Conservation (phyloP, 495 filamentous ascomycete genomes). For the Chaetomium tenue region DNA sequence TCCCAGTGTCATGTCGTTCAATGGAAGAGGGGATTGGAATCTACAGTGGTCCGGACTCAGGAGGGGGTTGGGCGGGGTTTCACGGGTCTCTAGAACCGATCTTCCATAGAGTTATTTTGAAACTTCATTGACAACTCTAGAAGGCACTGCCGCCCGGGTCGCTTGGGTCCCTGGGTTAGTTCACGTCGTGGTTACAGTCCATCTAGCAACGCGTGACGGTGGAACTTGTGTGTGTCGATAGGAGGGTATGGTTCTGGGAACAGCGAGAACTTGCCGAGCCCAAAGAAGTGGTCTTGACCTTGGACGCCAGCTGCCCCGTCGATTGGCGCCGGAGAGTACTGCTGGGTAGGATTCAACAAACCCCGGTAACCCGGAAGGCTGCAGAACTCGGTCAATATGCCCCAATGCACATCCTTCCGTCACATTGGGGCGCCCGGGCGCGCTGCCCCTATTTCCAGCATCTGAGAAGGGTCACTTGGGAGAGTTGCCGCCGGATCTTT, state of each 20-base stretch:
- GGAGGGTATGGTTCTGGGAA: neutral
- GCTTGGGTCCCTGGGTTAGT: neutral
- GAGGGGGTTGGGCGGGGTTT: too few species aligned
- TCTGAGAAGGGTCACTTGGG: conserved; percentile 7
- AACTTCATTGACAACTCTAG: neutral
- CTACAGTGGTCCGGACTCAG: neutral
- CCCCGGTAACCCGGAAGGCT: neutral
- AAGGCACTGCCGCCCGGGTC: neutral
- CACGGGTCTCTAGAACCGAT: neutral
- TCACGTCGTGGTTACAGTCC: neutral
- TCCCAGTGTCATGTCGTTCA: neutral
- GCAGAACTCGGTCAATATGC: neutral
- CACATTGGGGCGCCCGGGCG: neutral
- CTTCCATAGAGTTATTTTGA: neutral
- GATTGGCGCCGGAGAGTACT: neutral
- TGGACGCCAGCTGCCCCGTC: neutral
- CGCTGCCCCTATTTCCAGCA: conserved; percentile 3
- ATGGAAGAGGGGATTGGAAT: neutral
- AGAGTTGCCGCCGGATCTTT: neutral
- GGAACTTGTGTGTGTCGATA: neutral
- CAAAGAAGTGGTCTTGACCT: neutral
- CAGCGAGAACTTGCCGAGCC: neutral
- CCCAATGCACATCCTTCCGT: neutral
- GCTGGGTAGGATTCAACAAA: neutral
- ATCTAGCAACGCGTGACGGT: neutral